Evolutionary conservation across 148 eudicot genomes (phyloP), one percentile per base, ranked within the genome.

Genomic region (Diospyros kaki): DNA sequence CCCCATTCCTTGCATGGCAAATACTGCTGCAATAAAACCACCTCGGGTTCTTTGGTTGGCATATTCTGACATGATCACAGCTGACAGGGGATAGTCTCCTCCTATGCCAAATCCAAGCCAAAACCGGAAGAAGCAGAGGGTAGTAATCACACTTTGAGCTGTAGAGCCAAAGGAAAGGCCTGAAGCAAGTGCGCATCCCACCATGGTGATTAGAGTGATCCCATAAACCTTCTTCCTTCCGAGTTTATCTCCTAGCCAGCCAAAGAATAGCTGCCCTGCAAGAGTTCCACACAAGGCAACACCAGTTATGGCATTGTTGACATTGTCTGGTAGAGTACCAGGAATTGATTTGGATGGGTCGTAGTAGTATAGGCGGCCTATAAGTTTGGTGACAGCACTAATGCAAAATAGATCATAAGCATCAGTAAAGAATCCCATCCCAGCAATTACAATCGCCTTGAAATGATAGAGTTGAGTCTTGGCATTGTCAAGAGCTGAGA

Each of bases 191-290:
- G 87, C 79, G 38, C 84, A 78, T 3, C 78, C 1, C 3, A 53
- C 76, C 87, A 84, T 84, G 50, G 81, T 80, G n/a, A 81, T 59
- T 13, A 81, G 71, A 0, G 87, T 84, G 28, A 81, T 18, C 9
- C 84, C 84, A 13, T 84, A 84, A 4, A 84, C 84, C 43, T 78
- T 81, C 53, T 84, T 84, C 1, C 86, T 60, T 39, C 86, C 86
- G 0, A 84, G 79, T 10, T 81, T 81, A 68, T 84, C 86, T 0
- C 85, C 85, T 1, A 76, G 68, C 73, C 75, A 83, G 5, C 85
- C 85, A 28, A 83, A 83, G 3, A 81, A 72, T 0, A 84, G 81
- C 72, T 81, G 86, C 4, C 87, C 87, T 38, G 75, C 28, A 43
- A 84, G 78, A 4, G 87, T 81, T 60, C 87, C 87, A 11, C 62